Evolutionary conservation across 371 early-diverging fungal species (phyloP).

Genomic region (Capillidium rhysosporum): DNA sequence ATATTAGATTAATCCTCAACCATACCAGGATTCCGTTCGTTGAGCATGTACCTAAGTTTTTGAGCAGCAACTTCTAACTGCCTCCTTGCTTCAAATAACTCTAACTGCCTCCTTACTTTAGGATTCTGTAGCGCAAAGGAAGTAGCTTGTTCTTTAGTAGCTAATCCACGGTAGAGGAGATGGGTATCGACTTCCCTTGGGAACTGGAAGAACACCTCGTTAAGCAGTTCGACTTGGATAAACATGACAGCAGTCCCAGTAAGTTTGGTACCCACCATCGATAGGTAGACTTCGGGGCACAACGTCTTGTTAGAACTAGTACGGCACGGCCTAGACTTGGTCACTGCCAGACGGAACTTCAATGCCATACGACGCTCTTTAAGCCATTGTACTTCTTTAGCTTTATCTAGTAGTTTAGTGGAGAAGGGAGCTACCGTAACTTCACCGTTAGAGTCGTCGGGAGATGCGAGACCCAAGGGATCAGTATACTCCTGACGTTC

Average conservation of each 20-base stretch:
- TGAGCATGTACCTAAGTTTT: conserved; percentile 26
- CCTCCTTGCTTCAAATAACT: conserved; percentile 57
- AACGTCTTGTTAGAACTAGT: conserved; percentile 53
- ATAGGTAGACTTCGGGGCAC: conserved; percentile 84
- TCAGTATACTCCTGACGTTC: conserved; percentile 14
- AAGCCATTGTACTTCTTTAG: conserved; percentile 52
- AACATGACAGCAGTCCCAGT: conserved; percentile 89
- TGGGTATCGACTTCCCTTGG: conserved; percentile 83
- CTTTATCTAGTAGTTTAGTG: conserved; percentile 53
- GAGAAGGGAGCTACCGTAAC: conserved; percentile 23
- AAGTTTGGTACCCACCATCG: conserved; percentile 78
- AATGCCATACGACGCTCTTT: conserved; percentile 53
- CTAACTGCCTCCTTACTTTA: conserved; percentile 56
- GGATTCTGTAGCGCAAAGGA: conserved; percentile 86
- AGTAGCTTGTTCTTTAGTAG: conserved; percentile 40
- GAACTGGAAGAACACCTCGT: conserved; percentile 94
- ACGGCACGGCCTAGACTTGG: conserved; percentile 59
- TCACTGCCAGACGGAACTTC: conserved; percentile 53
- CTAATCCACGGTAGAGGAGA: conserved; percentile 41
- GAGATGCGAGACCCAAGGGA: background rate
- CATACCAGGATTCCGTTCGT: too few species aligned
- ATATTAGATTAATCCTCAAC: too few species aligned
- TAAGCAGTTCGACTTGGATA: conserved; percentile 84
- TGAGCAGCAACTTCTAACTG: conserved; percentile 64
- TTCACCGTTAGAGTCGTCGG: too few species aligned